Percentiles rank a stretch among this genome's conserved stretches.
These are phyloP conservation scores for Lagerstroemia speciosa DNA, from an alignment of 345 rosid species.

Conservation along the genomic window DNA sequence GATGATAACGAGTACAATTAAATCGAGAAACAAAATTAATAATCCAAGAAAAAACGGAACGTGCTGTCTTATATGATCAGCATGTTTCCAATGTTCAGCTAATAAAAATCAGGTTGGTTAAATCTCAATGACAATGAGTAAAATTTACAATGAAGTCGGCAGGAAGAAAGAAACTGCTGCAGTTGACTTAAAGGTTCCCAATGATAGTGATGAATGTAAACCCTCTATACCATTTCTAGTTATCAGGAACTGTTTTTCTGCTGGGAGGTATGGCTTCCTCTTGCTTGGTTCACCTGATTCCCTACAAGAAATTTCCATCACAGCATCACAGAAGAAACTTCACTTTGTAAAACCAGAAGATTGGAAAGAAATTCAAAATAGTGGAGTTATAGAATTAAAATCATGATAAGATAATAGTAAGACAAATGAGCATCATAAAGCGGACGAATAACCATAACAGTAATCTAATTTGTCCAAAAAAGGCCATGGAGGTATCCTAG, in stretches of 20 bases:
- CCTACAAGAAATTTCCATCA: slow-evolving; percentile 30
- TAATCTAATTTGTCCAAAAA: too few relatives aligned
- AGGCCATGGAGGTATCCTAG: too few relatives aligned
- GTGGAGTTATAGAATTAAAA: not conserved
- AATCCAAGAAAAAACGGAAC: not conserved
- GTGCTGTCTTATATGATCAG: not conserved
- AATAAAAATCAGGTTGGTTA: not conserved
- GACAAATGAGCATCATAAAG: not conserved
- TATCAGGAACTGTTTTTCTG: slow-evolving; percentile 82
- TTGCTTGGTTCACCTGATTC: slow-evolving; percentile 93
- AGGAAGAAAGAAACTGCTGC: not conserved
- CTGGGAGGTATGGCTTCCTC: slow-evolving; percentile 79
- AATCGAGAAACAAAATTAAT: not conserved
- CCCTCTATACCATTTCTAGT: slow-evolving; percentile 74
- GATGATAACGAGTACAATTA: not conserved
- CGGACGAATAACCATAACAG: not conserved
- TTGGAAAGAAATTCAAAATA: not conserved
- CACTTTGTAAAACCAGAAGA: not conserved
- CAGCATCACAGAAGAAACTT: not conserved
- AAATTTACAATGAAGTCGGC: not conserved
- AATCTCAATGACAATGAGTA: not conserved
- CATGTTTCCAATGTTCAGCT: not conserved
- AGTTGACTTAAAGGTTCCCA: not conserved
- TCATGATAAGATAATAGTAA: not conserved
- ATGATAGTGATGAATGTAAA: not conserved